Evolutionary conservation across 495 filamentous ascomycete genomes (phyloP).

Genomic region (Penicillium paxilli): DNA sequence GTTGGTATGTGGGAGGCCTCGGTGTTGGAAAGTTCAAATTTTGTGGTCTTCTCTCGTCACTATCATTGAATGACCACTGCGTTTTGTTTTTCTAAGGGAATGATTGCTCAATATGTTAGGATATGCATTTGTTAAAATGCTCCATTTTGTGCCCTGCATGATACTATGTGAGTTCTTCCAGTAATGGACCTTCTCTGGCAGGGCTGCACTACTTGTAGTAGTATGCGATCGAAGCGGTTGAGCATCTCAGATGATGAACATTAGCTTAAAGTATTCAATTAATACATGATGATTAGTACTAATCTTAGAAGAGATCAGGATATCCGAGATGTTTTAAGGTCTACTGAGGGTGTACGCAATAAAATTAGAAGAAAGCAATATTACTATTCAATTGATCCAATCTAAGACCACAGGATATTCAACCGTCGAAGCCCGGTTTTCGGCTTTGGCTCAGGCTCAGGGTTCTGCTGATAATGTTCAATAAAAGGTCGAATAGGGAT

Average conservation of each 20-base stretch:
- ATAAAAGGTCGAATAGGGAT: constrained; percentile 38
- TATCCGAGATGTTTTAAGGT: neutral
- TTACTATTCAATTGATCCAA: neutral
- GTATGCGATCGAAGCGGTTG: neutral
- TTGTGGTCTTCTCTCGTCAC: no score
- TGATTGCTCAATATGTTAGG: no score
- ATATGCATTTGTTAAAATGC: no score
- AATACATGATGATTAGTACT: neutral
- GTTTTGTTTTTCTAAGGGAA: no score
- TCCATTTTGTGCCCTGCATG: no score
- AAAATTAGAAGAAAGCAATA: neutral
- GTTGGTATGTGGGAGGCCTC: neutral
- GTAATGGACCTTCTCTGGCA: no score
- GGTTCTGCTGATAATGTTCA: constrained; percentile 24
- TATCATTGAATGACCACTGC: no score
- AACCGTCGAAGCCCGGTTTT: constrained; percentile 14
- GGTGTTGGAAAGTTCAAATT: no score
- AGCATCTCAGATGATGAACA: neutral
- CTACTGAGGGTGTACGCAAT: neutral
- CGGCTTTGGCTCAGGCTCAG: constrained; percentile 19
- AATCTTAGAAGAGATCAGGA: neutral
- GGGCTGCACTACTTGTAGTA: no score
- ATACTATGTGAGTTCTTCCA: no score
- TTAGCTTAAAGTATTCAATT: neutral
- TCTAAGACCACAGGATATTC: constrained; percentile 27